Conservation (phyloP, 2,329 filamentous ascomycete genomes). For the Ophiocordyceps camponoti-rufipedis region DNA sequence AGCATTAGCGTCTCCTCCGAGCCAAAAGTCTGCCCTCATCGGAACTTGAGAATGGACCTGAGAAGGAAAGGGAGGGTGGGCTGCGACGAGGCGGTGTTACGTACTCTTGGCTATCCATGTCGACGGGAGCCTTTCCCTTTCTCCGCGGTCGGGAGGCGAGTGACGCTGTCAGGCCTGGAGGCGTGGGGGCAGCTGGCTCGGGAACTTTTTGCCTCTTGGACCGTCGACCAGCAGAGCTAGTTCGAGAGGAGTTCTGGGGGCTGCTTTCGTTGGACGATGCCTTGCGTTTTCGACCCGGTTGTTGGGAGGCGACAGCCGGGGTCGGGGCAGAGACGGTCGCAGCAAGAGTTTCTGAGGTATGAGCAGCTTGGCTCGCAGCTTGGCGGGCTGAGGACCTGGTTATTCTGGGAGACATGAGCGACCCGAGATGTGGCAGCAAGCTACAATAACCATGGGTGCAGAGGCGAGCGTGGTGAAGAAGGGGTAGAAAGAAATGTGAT, state of each 20-base stretch:
- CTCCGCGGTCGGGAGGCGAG: slow-evolving; percentile 28
- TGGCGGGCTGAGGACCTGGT: slow-evolving; percentile 89
- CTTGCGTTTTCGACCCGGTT: slow-evolving; percentile 60
- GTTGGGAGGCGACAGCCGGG: slow-evolving; percentile 14
- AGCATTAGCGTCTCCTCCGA: slow-evolving; percentile 3
- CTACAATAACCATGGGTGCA: slow-evolving; percentile 10
- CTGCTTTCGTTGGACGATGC: slow-evolving; percentile 33
- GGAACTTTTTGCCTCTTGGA: slow-evolving; percentile 55
- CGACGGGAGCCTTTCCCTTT: slow-evolving; percentile 41
- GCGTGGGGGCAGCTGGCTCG: slow-evolving; percentile 22
- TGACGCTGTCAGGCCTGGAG: slow-evolving; percentile 10
- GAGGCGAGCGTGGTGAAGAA: slow-evolving; percentile 3
- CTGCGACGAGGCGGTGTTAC: slow-evolving; percentile 4
- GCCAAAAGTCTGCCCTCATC: neutral
- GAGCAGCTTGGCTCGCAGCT: slow-evolving; percentile 47
- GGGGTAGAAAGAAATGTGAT: neutral
- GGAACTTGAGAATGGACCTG: neutral
- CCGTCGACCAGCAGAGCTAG: slow-evolving; percentile 31
- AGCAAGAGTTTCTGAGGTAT: slow-evolving; percentile 20
- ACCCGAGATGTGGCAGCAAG: slow-evolving; percentile 8
- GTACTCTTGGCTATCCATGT: slow-evolving; percentile 61
- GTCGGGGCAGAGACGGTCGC: slow-evolving; percentile 15
- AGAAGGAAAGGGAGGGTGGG: neutral
- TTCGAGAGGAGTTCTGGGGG: slow-evolving; percentile 14
- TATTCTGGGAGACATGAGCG: slow-evolving; percentile 91